Percentiles rank a stretch among this genome's conserved stretches.
These are phyloP conservation scores for Fusarium praegraminearum DNA, from an alignment of 2,329 filamentous ascomycete genomes.

Conservation along the genomic window DNA sequence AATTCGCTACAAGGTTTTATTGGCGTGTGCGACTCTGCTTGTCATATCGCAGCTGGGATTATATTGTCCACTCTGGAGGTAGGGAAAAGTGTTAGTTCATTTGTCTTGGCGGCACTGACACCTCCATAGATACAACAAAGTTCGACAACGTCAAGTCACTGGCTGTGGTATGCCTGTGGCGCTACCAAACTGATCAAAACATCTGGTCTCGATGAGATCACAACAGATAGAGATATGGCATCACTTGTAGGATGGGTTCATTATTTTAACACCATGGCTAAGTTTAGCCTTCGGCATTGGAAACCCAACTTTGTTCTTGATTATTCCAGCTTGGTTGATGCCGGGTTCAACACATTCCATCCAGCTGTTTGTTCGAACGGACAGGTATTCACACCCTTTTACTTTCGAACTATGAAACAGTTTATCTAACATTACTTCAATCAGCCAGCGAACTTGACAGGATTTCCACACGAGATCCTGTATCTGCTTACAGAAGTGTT, in stretches of 20 bases:
- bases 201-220: constrained; percentile 11
- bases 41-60: constrained; percentile 41
- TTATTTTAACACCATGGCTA: constrained; percentile 27
- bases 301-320: constrained; percentile 5
- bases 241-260: constrained; percentile 37
- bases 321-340: rapidly evolving
- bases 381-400: neutral
- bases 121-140: constrained; percentile 26
- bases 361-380: constrained; percentile 22
- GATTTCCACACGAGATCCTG: constrained; percentile 19
- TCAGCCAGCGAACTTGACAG: neutral
- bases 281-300: constrained; percentile 41
- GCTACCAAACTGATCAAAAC: constrained; percentile 28
- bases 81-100: rapidly evolving
- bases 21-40: constrained; percentile 3
- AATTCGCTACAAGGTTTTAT: neutral
- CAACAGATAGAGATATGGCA: neutral
- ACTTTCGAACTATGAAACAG: rapidly evolving
- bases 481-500: constrained; percentile 34
- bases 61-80: constrained; percentile 37
- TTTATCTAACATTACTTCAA: rapidly evolving
- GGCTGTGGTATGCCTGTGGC: constrained; percentile 41
- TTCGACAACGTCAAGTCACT: constrained; percentile 32
- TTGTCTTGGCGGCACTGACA: neutral
- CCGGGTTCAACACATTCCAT: constrained; percentile 1